These are phyloP conservation scores for Fusarium sp. DNA, from an alignment of 2,329 filamentous ascomycete species.

Conservation along the genomic window DNA sequence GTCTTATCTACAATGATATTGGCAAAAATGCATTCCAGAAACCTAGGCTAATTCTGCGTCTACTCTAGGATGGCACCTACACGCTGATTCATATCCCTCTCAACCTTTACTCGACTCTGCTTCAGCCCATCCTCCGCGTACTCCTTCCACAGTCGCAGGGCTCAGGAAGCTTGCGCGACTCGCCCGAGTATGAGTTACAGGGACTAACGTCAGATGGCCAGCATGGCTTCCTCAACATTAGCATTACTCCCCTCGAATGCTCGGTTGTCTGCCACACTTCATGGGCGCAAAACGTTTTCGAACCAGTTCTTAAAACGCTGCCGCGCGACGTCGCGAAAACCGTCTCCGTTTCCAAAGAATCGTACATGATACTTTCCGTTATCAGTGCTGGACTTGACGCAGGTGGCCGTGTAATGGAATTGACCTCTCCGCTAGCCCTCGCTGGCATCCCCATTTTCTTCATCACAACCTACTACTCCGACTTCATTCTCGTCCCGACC, in stretches of 20 bases:
- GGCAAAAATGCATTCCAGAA: neutral
- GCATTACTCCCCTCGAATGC: conserved; percentile 91
- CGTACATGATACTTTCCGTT: conserved; percentile 91
- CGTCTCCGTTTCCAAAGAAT: conserved; percentile 84
- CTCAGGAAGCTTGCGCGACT: conserved; percentile 55
- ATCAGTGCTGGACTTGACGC: conserved; percentile 92
- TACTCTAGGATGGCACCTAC: conserved; percentile 83
- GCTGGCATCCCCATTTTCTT: conserved; percentile 98
- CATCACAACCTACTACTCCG: conserved; percentile 97
- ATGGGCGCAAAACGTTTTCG: conserved; percentile 82
- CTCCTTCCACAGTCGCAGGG: conserved; percentile 76
- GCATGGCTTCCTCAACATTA: conserved; percentile 93
- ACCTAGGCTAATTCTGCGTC: conserved; percentile 51
- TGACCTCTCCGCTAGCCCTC: conserved; percentile 91
- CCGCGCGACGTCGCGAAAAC: conserved; percentile 65
- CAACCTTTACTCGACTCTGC: conserved; percentile 80
- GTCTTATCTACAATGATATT: neutral
- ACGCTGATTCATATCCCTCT: conserved; percentile 93
- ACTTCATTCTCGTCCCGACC: conserved; percentile 92
- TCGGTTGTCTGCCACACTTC: conserved; percentile 88
- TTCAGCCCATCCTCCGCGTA: conserved; percentile 89
- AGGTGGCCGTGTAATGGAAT: conserved; percentile 89
- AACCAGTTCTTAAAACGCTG: conserved; percentile 77
- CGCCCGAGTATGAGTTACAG: conserved; percentile 58
- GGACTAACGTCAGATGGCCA: conserved; percentile 67